Evolutionary conservation across 2,329 filamentous ascomycete species (phyloP).

Genomic region (Aspergillus fructus): DNA sequence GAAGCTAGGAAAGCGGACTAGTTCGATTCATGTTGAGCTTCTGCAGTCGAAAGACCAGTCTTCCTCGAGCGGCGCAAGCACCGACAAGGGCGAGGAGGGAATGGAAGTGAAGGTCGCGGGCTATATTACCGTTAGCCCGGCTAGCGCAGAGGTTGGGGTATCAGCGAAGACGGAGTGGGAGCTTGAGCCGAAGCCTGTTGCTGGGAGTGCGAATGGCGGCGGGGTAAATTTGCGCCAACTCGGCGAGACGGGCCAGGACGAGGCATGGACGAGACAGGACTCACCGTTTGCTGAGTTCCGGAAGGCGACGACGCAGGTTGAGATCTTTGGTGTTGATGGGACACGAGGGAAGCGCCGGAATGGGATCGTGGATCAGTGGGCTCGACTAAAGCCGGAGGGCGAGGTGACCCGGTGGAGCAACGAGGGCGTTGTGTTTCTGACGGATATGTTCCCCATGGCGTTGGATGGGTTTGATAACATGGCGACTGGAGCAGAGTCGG

Average conservation of each 20-base stretch:
- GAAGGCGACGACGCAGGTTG: slow-evolving; percentile 52
- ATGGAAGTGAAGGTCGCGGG: slow-evolving; percentile 61
- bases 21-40: slow-evolving; percentile 62
- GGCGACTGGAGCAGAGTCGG: slow-evolving; percentile 28
- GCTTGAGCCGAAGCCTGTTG: slow-evolving; percentile 46
- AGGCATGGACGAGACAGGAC: slow-evolving; percentile 23
- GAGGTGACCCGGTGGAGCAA: slow-evolving; percentile 58
- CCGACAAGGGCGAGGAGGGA: slow-evolving; percentile 28
- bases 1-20: slow-evolving; percentile 64
- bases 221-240: slow-evolving; percentile 24
- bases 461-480: slow-evolving; percentile 51
- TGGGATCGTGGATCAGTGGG: slow-evolving; percentile 62
- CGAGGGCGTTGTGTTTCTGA: slow-evolving; percentile 62
- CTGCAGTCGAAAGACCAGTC: slow-evolving; percentile 30
- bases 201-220: slow-evolving; percentile 36
- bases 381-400: slow-evolving; percentile 58
- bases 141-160: slow-evolving; percentile 58
- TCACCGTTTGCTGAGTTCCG: slow-evolving; percentile 40
- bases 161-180: slow-evolving; percentile 56
- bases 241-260: slow-evolving; percentile 24
- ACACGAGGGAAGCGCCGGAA: slow-evolving; percentile 27
- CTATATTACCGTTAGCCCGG: slow-evolving; percentile 65
- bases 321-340: slow-evolving; percentile 41
- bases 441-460: slow-evolving; percentile 68
- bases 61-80: neutral